These are phyloP conservation scores for Psilocybe azurescens DNA, from an alignment of 768 basidiomycete genomes.

Conservation along the genomic window DNA sequence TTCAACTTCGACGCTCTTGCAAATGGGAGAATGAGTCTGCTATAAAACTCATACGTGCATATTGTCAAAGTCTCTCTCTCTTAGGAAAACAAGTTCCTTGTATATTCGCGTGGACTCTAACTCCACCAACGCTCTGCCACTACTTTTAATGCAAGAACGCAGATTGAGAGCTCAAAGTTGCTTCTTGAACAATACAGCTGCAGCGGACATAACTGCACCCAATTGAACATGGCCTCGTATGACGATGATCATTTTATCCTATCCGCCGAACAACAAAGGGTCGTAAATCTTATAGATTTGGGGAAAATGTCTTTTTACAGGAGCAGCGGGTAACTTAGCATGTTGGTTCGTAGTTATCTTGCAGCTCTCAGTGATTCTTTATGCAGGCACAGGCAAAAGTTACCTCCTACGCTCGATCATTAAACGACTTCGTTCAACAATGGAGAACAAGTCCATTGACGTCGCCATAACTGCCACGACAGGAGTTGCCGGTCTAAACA, in stretches of 20 bases:
- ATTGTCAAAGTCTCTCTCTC: too few relatives aligned
- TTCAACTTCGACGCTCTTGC: too few relatives aligned
- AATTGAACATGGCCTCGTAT: background rate
- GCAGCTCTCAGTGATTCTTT: background rate
- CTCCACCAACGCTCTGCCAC: too few relatives aligned
- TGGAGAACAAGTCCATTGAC: slow-evolving; percentile 3
- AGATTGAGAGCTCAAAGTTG: too few relatives aligned
- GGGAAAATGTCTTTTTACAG: slow-evolving; percentile 75
- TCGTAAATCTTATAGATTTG: slow-evolving; percentile 52
- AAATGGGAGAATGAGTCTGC: too few relatives aligned
- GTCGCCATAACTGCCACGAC: slow-evolving; percentile 72
- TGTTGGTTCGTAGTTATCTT: background rate
- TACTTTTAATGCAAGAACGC: too few relatives aligned
- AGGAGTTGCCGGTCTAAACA: slow-evolving; percentile 71
- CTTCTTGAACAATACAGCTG: too few relatives aligned
- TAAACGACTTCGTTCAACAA: slow-evolving; percentile 33
- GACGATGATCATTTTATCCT: slow-evolving; percentile 21
- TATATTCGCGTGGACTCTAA: too few relatives aligned
- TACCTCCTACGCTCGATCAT: slow-evolving; percentile 72
- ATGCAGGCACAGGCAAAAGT: slow-evolving; percentile 71
- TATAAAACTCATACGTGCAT: too few relatives aligned
- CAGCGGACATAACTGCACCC: too few relatives aligned
- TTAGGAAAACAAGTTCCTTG: too few relatives aligned
- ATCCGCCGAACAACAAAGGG: slow-evolving; percentile 44
- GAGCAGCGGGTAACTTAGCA: slow-evolving; percentile 59